Evolutionary conservation across 2,329 filamentous ascomycete genomes (phyloP).

Genomic region (Fusarium liriodendri): DNA sequence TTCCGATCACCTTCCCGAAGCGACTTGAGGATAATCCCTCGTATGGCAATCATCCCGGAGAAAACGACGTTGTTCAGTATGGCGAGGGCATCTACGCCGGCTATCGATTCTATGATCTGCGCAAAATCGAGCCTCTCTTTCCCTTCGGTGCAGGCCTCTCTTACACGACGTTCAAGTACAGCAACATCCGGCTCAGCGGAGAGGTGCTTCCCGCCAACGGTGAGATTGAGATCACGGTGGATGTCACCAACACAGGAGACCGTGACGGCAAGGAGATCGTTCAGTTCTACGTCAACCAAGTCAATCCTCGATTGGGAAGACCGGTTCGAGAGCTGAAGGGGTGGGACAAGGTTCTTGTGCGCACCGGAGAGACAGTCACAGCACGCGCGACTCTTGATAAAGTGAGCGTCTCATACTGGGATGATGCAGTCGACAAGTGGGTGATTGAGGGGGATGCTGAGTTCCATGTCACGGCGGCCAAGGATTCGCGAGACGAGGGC

Average conservation of each 20-base stretch:
- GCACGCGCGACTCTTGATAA: conserved; percentile 18
- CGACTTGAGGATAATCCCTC: conserved; percentile 74
- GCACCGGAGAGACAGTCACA: conserved; percentile 12
- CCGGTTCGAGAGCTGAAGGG: conserved; percentile 30
- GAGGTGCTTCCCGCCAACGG: conserved; percentile 1
- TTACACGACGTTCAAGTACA: conserved; percentile 52
- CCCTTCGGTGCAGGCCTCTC: conserved; percentile 25
- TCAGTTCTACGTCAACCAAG: conserved; percentile 24
- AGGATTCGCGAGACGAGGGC: conserved; percentile 22
- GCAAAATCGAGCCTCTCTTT: conserved; percentile 56
- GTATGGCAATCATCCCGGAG: conserved; percentile 73
- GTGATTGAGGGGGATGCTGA: conserved; percentile 19
- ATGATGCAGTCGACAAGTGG: conserved; percentile 25
- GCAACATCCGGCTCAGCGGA: conserved; percentile 17
- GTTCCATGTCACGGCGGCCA: conserved; percentile 21
- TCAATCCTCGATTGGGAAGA: background rate
- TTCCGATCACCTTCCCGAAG: conserved; percentile 73
- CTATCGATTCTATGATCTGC: conserved; percentile 75
- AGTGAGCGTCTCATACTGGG: conserved; percentile 30
- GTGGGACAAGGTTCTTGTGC: conserved; percentile 21
- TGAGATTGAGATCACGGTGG: conserved; percentile 14
- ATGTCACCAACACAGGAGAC: conserved; percentile 25
- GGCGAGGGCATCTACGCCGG: conserved; percentile 80
- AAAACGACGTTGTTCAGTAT: conserved; percentile 72
- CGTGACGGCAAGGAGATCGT: conserved; percentile 26